phyloP scores from a whole-genome alignment of 106 monocot genomes.

The Platanthera guangdongensis region DNA sequence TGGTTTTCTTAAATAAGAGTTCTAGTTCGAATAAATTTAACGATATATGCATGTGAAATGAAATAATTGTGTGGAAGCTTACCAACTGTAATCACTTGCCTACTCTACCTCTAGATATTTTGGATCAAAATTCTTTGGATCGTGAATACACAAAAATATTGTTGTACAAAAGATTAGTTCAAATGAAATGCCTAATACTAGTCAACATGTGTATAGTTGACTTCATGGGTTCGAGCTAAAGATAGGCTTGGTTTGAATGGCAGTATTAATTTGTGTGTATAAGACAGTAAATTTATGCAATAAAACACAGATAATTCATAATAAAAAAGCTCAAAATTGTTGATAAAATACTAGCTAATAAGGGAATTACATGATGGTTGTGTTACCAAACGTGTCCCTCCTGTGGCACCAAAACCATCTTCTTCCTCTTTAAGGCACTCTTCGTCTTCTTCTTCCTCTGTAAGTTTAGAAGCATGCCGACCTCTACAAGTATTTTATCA shows the following conservation, averaged over 20 bases:
- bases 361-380: constrained; percentile 61
- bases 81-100: neutral
- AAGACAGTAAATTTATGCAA: neutral
- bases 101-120: neutral
- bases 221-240: neutral
- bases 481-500: constrained; percentile 26
- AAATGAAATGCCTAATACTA: neutral
- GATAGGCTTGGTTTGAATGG: neutral
- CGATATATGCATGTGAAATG: too few species aligned
- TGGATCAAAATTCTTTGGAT: neutral
- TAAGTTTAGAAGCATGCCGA: constrained; percentile 64
- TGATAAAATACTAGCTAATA: neutral
- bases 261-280: neutral
- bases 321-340: neutral
- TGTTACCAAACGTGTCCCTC: constrained; percentile 52
- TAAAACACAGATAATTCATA: neutral
- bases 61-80: too few species aligned
- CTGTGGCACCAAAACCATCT: constrained; percentile 29
- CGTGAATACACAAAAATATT: neutral
- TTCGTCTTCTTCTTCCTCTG: constrained; percentile 80
- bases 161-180: neutral
- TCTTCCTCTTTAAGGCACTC: constrained; percentile 73
- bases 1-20: too few species aligned
- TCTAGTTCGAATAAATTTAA: too few species aligned
- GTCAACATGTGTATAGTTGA: neutral